Evolutionary conservation across 352 stramenopile genomes (phyloP).

Genomic region (Pythium plurisporium): DNA sequence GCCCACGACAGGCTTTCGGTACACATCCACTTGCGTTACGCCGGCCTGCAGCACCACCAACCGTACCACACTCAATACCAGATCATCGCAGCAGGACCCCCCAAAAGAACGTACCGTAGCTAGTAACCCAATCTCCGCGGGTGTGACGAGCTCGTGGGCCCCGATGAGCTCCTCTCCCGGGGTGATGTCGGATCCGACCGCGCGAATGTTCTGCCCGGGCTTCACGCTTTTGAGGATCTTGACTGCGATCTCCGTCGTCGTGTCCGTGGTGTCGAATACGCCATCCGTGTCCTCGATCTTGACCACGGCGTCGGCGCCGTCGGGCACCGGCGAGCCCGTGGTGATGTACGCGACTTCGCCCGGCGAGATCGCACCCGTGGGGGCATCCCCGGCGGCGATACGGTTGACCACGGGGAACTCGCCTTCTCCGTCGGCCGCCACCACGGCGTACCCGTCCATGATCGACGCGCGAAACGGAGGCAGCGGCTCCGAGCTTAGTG

Average conservation of each 20-base stretch:
- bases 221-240: slow-evolving; percentile 64
- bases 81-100: too few species aligned
- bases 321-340: slow-evolving; percentile 91
- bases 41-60: slow-evolving; percentile 47
- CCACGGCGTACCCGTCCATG: slow-evolving; percentile 97
- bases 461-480: slow-evolving; percentile 95
- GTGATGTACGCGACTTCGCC: slow-evolving; percentile 90
- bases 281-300: slow-evolving; percentile 92
- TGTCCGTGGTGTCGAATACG: slow-evolving; percentile 28
- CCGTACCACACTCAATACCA: too few species aligned
- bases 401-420: slow-evolving; percentile 65
- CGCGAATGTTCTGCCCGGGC: slow-evolving; percentile 71
- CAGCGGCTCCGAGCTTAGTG: slow-evolving; percentile 80
- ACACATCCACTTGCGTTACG: slow-evolving; percentile 61
- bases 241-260: slow-evolving; percentile 38
- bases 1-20: slow-evolving; percentile 74
- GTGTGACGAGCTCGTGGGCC: slow-evolving; percentile 64
- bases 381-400: slow-evolving; percentile 64
- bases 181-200: slow-evolving; percentile 90
- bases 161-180: slow-evolving; percentile 71
- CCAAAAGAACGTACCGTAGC: slow-evolving; percentile 69
- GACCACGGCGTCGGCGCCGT: slow-evolving; percentile 90
- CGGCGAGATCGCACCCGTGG: slow-evolving; percentile 29
- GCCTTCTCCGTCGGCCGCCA: slow-evolving; percentile 75
- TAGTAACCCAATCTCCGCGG: slow-evolving; percentile 90